A percentile compares a stretch with the other conserved stretches of the same genome.
These are phyloP conservation scores for Gillenia trifoliata DNA, from an alignment of 306 rosid genomes.

Conservation along the genomic window DNA sequence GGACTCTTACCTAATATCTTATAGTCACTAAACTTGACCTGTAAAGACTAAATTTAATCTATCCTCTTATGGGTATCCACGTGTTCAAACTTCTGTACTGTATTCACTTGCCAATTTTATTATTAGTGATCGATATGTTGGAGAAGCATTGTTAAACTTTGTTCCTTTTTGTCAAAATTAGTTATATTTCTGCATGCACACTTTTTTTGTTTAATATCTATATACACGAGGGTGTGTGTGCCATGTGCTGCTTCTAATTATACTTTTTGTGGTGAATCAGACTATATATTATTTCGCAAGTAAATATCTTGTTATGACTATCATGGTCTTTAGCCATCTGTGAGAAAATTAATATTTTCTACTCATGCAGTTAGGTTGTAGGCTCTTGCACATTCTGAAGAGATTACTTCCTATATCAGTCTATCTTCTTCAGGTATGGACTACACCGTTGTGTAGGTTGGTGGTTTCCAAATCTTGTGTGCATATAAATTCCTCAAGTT, in stretches of 20 bases:
- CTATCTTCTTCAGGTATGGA: slow-evolving; percentile 82
- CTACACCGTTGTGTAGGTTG: slow-evolving; percentile 9
- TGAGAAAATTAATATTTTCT: slow-evolving; percentile 22
- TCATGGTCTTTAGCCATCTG: not conserved
- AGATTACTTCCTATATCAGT: slow-evolving; percentile 94
- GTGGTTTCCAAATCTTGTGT: slow-evolving; percentile 9
- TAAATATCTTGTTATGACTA: not conserved
- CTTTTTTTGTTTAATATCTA: too few species aligned
- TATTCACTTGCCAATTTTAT: too few species aligned
- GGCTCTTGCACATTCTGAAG: slow-evolving; percentile 86
- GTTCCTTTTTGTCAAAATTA: too few species aligned
- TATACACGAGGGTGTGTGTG: too few species aligned
- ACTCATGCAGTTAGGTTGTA: slow-evolving; percentile 74
- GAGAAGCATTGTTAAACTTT: too few species aligned
- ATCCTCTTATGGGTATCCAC: too few species aligned
- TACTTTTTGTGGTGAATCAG: not conserved
- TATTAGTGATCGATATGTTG: too few species aligned
- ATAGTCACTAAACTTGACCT: not conserved
- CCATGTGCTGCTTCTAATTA: too few species aligned
- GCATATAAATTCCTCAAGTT: slow-evolving; percentile 2
- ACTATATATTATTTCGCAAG: not conserved
- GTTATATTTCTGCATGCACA: too few species aligned
- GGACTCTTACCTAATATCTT: not conserved
- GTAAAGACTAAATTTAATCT: not conserved
- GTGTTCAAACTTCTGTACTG: too few species aligned